These are phyloP conservation scores for Penicillium sp. DNA, from an alignment of 2,329 filamentous ascomycete species.

Conservation along the genomic window DNA sequence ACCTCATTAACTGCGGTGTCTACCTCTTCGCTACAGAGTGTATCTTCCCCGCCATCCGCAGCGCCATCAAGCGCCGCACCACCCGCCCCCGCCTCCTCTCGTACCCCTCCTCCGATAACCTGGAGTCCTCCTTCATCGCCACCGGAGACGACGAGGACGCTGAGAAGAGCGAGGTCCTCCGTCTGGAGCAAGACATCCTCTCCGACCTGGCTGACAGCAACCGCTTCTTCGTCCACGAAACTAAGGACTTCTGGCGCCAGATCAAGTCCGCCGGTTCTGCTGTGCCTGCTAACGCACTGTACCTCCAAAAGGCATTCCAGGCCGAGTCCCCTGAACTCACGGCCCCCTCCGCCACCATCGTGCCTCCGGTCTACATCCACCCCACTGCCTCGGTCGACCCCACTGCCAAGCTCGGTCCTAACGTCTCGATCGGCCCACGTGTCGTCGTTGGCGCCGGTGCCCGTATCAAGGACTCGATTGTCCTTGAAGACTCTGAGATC, in stretches of 20 bases:
- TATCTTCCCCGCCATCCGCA: conserved; percentile 94
- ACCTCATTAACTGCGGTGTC: conserved; percentile 98
- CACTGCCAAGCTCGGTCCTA: conserved; percentile 92
- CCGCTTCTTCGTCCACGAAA: conserved; percentile 97
- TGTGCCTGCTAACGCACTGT: conserved; percentile 93
- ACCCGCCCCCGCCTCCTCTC: conserved; percentile 87
- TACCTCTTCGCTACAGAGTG: conserved; percentile 95
- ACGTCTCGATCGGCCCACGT: conserved; percentile 93
- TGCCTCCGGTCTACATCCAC: conserved; percentile 93
- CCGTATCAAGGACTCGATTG: conserved; percentile 92
- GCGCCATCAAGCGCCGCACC: conserved; percentile 90
- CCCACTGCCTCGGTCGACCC: conserved; percentile 87
- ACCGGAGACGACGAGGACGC: conserved; percentile 66
- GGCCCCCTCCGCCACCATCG: conserved; percentile 78
- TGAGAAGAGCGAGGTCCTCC: conserved; percentile 80
- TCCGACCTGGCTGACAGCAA: conserved; percentile 94
- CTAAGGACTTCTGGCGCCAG: conserved; percentile 99
- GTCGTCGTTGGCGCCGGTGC: conserved; percentile 80
- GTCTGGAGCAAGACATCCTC: conserved; percentile 94
- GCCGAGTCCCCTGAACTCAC: conserved; percentile 77
- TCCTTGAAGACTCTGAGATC: conserved; percentile 91
- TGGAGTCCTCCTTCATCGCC: conserved; percentile 68
- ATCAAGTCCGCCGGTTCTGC: conserved; percentile 99
- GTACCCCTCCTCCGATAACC: conserved; percentile 94
- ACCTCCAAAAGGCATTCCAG: conserved; percentile 92